Base-by-base conservation (phyloP, 257 asterid species). In the Nicotiana noctiflora region DNA sequence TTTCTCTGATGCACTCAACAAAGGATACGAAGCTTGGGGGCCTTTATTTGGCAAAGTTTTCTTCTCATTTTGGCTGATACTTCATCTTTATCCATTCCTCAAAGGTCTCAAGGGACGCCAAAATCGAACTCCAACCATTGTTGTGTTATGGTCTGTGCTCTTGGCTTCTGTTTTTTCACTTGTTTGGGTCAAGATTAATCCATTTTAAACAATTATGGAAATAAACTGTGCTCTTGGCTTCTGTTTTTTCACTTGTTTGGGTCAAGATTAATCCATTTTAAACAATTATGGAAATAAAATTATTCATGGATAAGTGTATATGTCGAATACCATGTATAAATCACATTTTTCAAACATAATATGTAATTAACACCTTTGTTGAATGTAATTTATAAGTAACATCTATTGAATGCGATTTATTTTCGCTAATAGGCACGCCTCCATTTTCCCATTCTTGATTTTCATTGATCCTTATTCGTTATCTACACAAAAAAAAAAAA, bases 161-260 rank as follows among this genome's bases (percentile, higher is more conserved):
- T 84, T 96, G 77, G 99, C 99, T 0, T 96, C 99, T 17, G 97
- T 96, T 46, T 96, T 96, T 87, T 93, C 98, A 23, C 97, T 96
- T 37, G 91, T 96, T 9, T 96, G 99, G 99, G 98, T 96, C 23
- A 94, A 90, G 92, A 92, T 96, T 15, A 86, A 96, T 80, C 99
- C 99, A 13, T 96, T 96, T 79, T n/a, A n/a, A n/a, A n/a, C n/a
- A n/a, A n/a, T n/a, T n/a, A n/a, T n/a, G n/a, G n/a, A n/a, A n/a
- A n/a, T n/a, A n/a, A n/a, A 25, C 99, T 21, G 94, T 96, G 6
- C 96, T 96, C 40, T 84, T 96, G 77, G 99, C 99, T 0, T 96
- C 99, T 17, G 97, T 96, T 46, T 96, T 96, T 87, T 93, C 98
- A 23, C 97, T 96, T 37, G 91, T 96, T 9, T 96, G 99, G 99